Base-by-base conservation (phyloP, 2,329 filamentous ascomycete species). In the Colletotrichum gigasporum region DNA sequence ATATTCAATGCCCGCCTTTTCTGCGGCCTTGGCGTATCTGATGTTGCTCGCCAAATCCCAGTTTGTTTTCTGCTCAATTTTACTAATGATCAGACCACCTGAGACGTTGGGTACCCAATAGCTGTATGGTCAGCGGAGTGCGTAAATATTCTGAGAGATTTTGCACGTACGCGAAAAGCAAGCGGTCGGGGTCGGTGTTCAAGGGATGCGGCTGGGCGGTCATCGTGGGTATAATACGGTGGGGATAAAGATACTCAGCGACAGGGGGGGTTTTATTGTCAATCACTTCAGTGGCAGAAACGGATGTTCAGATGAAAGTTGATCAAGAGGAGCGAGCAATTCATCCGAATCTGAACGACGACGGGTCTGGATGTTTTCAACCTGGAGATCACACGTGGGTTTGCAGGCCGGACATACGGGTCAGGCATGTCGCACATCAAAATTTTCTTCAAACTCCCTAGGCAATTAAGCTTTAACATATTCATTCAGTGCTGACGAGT, bases 41-140 rank as follows among this genome's bases (percentile, higher is more conserved):
- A 83, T 71, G 68, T 85, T 85, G 34, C 80, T 79, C 30, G 78
- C 74, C 11, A 83, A 76, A 48, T 82, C 81, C 82, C 82, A 85
- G 41, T 72, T 74, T 0, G 83, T 85, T 20, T 72, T 75, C 65
- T 85, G 83, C 4, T 79, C 78, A 52, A 85, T 84, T 67, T 85
- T 85, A 63, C 78, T 81, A 39, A 85, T 82, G 11, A 85, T 82
- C 1, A 85, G 76, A 10, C 82, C 83, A 26, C 83, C 83, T 0
- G 82, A 84, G 4, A 85, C 83, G 65, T 85, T 85, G 14, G 83
- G 83, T 0, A 85, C 82, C 83, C 82, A 85, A 71, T 84, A 85
- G 9, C 77, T 79, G 3, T 12, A 6, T 34, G 16, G 44, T 48
- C 73, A 76, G 54, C 50, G 6, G 16, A 16, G 2, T 30, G 4